phyloP scores from a whole-genome alignment of 2,329 filamentous ascomycete species.

The Monilinia vaccinii-corymbosi region DNA sequence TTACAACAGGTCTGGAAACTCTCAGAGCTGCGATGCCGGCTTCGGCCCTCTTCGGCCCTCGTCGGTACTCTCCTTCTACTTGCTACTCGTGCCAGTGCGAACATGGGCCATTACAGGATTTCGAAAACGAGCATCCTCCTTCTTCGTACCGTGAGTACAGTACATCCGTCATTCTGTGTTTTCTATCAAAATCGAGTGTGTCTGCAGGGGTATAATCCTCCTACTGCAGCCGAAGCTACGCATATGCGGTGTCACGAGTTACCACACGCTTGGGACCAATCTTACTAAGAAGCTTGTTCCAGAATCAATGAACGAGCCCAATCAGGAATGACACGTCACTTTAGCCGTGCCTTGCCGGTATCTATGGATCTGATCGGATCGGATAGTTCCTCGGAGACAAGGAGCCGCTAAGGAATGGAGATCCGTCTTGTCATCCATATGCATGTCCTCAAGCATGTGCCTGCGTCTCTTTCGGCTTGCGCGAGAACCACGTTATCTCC shows the following conservation, averaged over 20 bases:
- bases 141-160: too few species aligned
- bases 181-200: too few species aligned
- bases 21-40: not conserved
- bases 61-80: too few species aligned
- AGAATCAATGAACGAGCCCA: not conserved
- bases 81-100: too few species aligned
- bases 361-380: not conserved
- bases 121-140: too few species aligned
- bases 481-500: not conserved
- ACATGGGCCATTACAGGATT: too few species aligned
- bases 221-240: too few species aligned
- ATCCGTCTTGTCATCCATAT: not conserved
- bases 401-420: not conserved
- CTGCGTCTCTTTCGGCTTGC: not conserved
- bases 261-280: slow-evolving; percentile 1
- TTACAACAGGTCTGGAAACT: not conserved
- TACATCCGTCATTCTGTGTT: too few species aligned
- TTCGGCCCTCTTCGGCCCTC: too few species aligned
- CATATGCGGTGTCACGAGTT: not conserved
- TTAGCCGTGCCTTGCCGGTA: not conserved
- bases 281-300: not conserved
- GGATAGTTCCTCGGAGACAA: not conserved
- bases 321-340: not conserved
- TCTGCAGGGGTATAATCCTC: too few species aligned
- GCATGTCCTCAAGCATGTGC: not conserved